Base-by-base conservation (phyloP, 1,284 basidiomycete genomes). In the Mrakiaceae sp. region DNA sequence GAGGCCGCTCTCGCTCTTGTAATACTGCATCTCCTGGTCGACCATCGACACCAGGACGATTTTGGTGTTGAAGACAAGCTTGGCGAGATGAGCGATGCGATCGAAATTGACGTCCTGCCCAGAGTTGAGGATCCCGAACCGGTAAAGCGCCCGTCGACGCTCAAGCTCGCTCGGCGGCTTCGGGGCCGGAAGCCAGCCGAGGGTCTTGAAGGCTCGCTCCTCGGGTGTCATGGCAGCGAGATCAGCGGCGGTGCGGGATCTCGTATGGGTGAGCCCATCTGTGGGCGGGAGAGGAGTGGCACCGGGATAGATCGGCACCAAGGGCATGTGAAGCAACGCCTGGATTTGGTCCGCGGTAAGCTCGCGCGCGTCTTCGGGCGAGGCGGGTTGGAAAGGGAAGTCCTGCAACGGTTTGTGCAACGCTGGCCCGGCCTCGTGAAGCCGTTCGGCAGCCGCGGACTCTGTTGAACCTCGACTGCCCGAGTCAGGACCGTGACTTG, bases 21-120 rank as follows among this genome's bases (percentile, higher is more conserved):
- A 87, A 87, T 87, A 91, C 83, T 91, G 87, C 67, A 87, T 85
- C 61, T 85, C 85, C 46, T 84, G 84, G 73, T 94, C 92, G 11
- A 94, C 81, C 52, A 96, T 78, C 4, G 87, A 84, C 52, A 97
- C 87, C 16, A 86, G 75, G 4, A 94, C 92, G 40, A 88, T 84
- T 72, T 89, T 90, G 1, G 90, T 89, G 72, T 84, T 88, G 77
- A 97, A 96, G 11, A 97, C 93, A 44, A 97, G 79, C 78, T 94
- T 95, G 62, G 88, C 88, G 58, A 97, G 81, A 66, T 81, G 79
- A 83, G 90, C 69, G 82, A 97, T 94, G 27, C 93, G 83, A 75
- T 96, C 92, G 73, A 97, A 96, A 74, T 95, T 95, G 69, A 84
- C 79, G 73, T 97, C 91, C 14, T 85, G 81, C 14, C 84, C 48